phyloP scores from a whole-genome alignment of 2,329 filamentous ascomycete species.

The Paecilomyces fulvus region DNA sequence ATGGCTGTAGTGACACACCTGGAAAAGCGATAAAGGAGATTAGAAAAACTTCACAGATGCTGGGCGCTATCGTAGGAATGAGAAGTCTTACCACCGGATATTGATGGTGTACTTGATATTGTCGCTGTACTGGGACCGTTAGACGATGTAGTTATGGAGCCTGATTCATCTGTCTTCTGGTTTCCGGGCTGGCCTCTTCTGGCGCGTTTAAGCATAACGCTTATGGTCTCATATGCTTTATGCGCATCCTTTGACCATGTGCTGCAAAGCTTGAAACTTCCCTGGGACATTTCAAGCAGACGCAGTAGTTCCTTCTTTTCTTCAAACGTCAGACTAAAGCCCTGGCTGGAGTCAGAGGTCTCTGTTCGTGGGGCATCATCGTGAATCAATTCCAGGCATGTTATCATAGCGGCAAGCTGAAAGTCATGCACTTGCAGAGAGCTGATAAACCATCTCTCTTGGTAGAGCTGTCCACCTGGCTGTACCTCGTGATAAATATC shows the following conservation, averaged over 20 bases:
- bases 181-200: background rate
- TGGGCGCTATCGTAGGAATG: background rate
- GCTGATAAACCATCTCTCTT: constrained; percentile 49
- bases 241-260: constrained; percentile 4
- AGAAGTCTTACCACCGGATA: background rate
- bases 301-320: constrained; percentile 3
- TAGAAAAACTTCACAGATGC: background rate
- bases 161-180: background rate
- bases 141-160: background rate
- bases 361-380: background rate
- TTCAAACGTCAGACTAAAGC: background rate
- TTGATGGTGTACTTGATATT: background rate
- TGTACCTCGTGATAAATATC: constrained; percentile 41
- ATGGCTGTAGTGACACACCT: background rate
- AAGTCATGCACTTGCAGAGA: constrained; percentile 52
- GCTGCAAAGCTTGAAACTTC: constrained; percentile 6
- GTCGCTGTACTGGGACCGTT: background rate
- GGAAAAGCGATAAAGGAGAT: background rate
- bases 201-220: constrained; percentile 7
- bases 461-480: constrained; percentile 44
- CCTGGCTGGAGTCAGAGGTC: background rate
- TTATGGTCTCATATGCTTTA: constrained; percentile 8
- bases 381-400: constrained; percentile 38
- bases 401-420: constrained; percentile 49
- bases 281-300: constrained; percentile 3